Evolutionary conservation across 805 yeast genomes (phyloP), one percentile per base, ranked within the genome.

Genomic region (Metschnikowia henanensis): DNA sequence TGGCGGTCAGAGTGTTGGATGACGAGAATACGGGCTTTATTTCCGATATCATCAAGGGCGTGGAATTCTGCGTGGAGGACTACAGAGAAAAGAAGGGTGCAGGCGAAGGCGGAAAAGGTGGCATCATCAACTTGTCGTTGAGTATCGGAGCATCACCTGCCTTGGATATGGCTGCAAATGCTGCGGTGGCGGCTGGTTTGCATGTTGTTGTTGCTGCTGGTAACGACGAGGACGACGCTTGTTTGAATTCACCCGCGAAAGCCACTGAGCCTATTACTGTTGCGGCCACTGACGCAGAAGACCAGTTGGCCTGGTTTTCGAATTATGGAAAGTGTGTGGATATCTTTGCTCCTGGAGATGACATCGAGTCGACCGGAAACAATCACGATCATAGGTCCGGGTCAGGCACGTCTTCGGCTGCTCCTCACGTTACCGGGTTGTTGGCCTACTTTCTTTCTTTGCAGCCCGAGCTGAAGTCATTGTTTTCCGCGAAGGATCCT

Each of bases 181-280:
- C 96, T 35, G 97, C 95, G 30, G 89, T 87, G 39, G 77, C 79
- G 51, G 86, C 91, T 26, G 97, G 97, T 57, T 68, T 92, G 45
- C 94, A 88, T 64, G 85, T 92, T 63, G 94, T 96, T 29, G 96
- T 88, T 52, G 97, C 98, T 40, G 97, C 97, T 26, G 97, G 97
- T 71, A 91, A 92, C 66, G 95, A 87, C 61, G 84, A 87, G 62
- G 86, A 83, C 55, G 95, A 91, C 65, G 96, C 97, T 43, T 92
- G 98, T 77, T 79, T 83, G 64, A 79, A 81, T 41, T 90, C 97
- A 4, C 98, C 98, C 41, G 96, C 97, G 37, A 76, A 89, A 43
- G 91, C 94, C 37, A 83, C 76, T 51, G 77, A 77, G 46, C 87
- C 96, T 33, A 79, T 92, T 58, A 88, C 97, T 36, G 98, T 92